Conservation (phyloP, 352 stramenopile genomes). For the Globisporangium polare region DNA sequence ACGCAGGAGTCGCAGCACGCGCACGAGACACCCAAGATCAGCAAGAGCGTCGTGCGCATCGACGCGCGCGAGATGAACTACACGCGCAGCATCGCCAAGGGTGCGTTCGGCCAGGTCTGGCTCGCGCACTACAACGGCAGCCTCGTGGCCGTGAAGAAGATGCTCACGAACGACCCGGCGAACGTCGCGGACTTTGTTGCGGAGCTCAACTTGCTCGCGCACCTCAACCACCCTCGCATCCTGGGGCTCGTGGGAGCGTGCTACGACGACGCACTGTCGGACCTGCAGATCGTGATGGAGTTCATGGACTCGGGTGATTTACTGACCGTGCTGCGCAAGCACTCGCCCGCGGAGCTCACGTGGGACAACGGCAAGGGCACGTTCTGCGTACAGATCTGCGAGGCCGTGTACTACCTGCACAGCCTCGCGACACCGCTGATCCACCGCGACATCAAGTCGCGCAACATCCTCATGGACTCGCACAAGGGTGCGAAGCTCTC, state of each 20-base stretch:
- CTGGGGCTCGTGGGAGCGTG: conserved; percentile 65
- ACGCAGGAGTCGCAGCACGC: conserved; percentile 12
- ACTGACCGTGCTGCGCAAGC: conserved; percentile 50
- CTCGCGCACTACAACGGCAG: conserved; percentile 62
- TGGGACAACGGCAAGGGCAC: conserved; percentile 61
- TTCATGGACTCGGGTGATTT: conserved; percentile 77
- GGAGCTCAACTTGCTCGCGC: conserved; percentile 81
- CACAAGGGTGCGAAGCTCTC: conserved; percentile 71
- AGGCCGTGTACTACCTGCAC: conserved; percentile 88
- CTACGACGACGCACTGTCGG: conserved; percentile 62
- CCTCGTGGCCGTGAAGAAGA: conserved; percentile 79
- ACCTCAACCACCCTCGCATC: conserved; percentile 71
- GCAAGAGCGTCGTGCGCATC: conserved; percentile 51
- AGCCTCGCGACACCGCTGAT: conserved; percentile 84
- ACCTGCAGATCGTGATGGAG: conserved; percentile 79
- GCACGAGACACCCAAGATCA: conserved; percentile 27
- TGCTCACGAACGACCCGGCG: conserved; percentile 49
- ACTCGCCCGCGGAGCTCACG: conserved; percentile 36
- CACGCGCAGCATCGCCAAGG: conserved; percentile 76
- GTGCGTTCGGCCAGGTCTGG: conserved; percentile 81
- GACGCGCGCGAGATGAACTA: conserved; percentile 67
- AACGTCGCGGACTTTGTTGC: conserved; percentile 67
- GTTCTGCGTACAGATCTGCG: conserved; percentile 77
- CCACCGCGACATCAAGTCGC: conserved; percentile 90
- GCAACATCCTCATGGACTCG: conserved; percentile 86